These are phyloP conservation scores for Pharnaceum exiguum DNA, from an alignment of 148 eudicot species.

Conservation along the genomic window DNA sequence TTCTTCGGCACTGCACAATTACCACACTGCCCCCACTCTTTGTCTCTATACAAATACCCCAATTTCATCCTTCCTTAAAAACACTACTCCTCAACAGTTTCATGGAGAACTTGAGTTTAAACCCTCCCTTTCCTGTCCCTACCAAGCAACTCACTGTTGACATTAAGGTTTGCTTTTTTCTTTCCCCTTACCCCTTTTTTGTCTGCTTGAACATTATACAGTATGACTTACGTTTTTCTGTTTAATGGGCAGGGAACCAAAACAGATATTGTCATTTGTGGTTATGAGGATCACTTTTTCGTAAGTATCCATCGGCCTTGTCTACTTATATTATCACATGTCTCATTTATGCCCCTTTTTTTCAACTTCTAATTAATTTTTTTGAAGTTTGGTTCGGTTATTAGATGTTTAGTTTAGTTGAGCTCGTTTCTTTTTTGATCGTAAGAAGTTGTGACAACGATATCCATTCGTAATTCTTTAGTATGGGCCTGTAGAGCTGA, in stretches of 20 bases:
- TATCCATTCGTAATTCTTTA: no score
- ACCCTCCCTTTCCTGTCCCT: constrained; percentile 42
- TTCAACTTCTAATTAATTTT: neutral
- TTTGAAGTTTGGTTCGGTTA: no score
- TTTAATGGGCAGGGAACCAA: constrained; percentile 50
- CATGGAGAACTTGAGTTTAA: constrained; percentile 41
- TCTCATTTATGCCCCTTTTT: neutral
- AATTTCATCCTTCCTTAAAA: no score
- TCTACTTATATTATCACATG: neutral
- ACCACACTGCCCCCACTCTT: no score
- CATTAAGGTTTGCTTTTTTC: constrained; percentile 44
- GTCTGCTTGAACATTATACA: neutral
- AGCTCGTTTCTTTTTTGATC: no score
- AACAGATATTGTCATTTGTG: constrained; percentile 63
- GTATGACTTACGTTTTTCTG: neutral
- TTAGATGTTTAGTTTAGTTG: no score
- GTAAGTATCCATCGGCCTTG: constrained; percentile 41
- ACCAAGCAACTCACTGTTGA: constrained; percentile 44
- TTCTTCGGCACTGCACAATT: no score
- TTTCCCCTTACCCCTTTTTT: neutral
- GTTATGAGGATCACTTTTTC: constrained; percentile 70
- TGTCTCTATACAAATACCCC: no score
- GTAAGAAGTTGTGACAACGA: no score
- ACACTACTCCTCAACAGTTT: no score
- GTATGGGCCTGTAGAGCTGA: no score